Conservation (phyloP, 257 asterid genomes). For the Eucommia ulmoides region DNA sequence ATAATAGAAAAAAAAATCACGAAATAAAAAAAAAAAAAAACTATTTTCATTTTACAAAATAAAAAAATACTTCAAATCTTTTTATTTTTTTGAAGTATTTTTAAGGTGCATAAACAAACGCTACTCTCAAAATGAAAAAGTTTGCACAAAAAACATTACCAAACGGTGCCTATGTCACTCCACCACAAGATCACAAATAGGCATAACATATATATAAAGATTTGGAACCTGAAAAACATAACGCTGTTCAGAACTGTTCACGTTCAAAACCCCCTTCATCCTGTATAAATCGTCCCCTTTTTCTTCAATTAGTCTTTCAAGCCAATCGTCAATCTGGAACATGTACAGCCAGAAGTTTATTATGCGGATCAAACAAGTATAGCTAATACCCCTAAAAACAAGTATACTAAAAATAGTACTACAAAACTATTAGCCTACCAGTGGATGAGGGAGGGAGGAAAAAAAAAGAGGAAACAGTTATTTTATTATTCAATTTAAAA, state of each 20-base stretch:
- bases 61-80: too few species aligned
- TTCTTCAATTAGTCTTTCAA: conserved; percentile 77
- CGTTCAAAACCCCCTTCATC: conserved; percentile 86
- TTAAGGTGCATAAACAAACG: not conserved
- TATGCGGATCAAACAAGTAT: too few species aligned
- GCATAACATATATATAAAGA: too few species aligned
- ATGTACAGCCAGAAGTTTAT: conserved; percentile 5
- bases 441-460: too few species aligned
- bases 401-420: too few species aligned
- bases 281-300: conserved; percentile 86
- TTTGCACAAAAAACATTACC: not conserved
- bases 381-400: too few species aligned
- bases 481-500: too few species aligned
- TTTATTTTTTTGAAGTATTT: too few species aligned
- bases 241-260: conserved; percentile 63
- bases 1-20: not conserved
- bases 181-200: too few species aligned
- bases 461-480: too few species aligned
- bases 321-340: conserved; percentile 88
- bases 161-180: too few species aligned
- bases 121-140: not conserved
- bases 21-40: not conserved
- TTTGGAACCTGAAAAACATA: conserved; percentile 86
- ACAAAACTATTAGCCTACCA: too few species aligned
- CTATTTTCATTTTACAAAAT: not conserved